Evolutionary conservation across 768 basidiomycete genomes (phyloP), one percentile per base, ranked within the genome.

Genomic region (Lactarius sanguifluus): DNA sequence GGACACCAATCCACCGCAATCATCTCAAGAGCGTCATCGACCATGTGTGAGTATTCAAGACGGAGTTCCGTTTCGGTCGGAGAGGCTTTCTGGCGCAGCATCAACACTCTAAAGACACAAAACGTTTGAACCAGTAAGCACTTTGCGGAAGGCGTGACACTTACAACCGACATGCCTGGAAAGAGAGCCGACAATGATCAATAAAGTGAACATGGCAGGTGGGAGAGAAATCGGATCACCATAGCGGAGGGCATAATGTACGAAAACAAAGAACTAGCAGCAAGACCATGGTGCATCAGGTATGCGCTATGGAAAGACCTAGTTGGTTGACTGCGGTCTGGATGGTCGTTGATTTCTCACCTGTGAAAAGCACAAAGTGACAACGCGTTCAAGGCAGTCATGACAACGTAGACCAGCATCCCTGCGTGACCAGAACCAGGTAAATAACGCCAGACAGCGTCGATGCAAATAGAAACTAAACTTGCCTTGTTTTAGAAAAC

Each of bases 401-500:
- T 71, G 16, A 62, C 57, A 43, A 64, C 54, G 59, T 66, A 71
- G 55, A 65, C 64, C 15, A 63, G 18, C n/a, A 70, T 34, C 47
- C 69, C 70, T 71, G 38, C 23, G 23, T 50, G 62, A 43, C 43
- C 40, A 55, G 34, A 18, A 25, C 20, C 12, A 65, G 9, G 38
- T 60, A 15, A 61, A 36, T 52, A 12, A 40, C 32, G 40, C 28
- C n/a, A 20, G 30, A 59, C 15, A 2, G 47, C 47, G 12, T 50
- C 36, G 30, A 23, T 28, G 55, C 18, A 25, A 59, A 65, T 34
- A 43, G 52, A 30, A 23, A 25, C 67, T 7, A 30, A 23, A 25
- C 67, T 7, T 62, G 32, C 69, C 69, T 65, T 70, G 69, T 58
- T 62, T 68, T 40, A 70, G 36, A 52, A 70, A 65, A 50, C 57